Base-by-base conservation (phyloP, 2,329 filamentous ascomycete species). In the Clarireedia sp. region DNA sequence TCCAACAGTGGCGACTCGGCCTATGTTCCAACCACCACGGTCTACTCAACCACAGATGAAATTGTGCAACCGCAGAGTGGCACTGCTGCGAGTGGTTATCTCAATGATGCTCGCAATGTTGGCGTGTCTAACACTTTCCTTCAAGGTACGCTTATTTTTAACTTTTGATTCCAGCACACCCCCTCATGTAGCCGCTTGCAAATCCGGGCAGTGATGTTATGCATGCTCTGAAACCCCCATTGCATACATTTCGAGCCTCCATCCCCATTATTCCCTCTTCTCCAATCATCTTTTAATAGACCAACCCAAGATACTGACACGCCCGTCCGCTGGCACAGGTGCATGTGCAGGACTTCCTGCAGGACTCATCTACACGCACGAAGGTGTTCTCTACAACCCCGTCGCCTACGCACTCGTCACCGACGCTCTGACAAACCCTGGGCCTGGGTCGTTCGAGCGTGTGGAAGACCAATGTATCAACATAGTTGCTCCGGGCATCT, bases 11-110 rank as follows among this genome's bases (percentile, higher is more conserved):
- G 78, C 0, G 75, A 77, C 51, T 75, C 73, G 1, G 76, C 76
- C 4, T 81, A 78, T 59, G 76, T 82, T 0, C 77, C 78, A 0
- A 81, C 78, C 0, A 81, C 79, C 0, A 77, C 71, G 0, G 68
- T 82, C 46, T 81, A 77, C 67, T 76, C 74, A 0, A 67, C 69
- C 12, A 66, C 72, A 24, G 78, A 81, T 58, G 73, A 81, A 60
- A 70, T 81, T 50, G 76, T 81, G 2, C 64, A 79, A 64, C 79
- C 77, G 1, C 73, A 78, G 65, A 61, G 62, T 26, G 78, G 75
- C 3, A 67, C 66, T 0, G 62, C 64, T 2, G 78, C 78, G 0
- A 81, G 78, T 0, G 77, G 73, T 0, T 64, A 77, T 6, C 54
- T 66, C n/a, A 73, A 78, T 51, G 51, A 53, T 26, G 29, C 8